Conservation (phyloP, 2,329 filamentous ascomycete genomes). For the Colletotrichum destructivum region DNA sequence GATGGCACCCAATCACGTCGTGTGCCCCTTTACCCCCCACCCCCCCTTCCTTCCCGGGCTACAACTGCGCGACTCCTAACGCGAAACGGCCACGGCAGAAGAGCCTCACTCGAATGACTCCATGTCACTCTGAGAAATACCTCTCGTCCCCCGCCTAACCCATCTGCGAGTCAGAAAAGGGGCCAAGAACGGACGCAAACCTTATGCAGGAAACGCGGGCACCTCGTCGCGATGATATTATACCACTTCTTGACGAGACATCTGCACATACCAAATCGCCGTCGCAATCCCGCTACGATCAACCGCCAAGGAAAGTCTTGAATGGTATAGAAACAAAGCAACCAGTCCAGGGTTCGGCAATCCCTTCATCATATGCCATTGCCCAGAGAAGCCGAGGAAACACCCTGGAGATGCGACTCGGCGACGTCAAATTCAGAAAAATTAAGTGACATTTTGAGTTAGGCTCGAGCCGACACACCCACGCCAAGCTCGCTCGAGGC, state of each 20-base stretch:
- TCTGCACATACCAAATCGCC: slow-evolving; percentile 11
- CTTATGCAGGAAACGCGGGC: slow-evolving; percentile 4
- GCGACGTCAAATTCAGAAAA: neutral
- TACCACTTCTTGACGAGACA: neutral
- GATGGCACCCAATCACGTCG: slow-evolving; percentile 23
- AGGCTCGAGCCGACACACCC: slow-evolving; percentile 24
- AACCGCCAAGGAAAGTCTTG: slow-evolving; percentile 9
- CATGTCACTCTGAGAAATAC: neutral
- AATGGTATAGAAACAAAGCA: neutral
- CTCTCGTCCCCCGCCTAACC: neutral
- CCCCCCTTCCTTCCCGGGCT: neutral
- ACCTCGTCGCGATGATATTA: slow-evolving; percentile 27
- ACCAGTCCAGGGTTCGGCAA: neutral
- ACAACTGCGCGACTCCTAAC: slow-evolving; percentile 1
- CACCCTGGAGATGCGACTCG: neutral
- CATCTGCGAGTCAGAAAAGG: slow-evolving; percentile 18
- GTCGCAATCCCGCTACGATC: neutral
- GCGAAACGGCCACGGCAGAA: slow-evolving; percentile 28
- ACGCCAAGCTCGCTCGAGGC: slow-evolving; percentile 2
- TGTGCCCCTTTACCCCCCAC: neutral
- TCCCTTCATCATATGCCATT: too few species aligned
- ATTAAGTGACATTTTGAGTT: slow-evolving; percentile 25
- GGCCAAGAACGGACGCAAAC: neutral
- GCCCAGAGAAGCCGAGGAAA: neutral
- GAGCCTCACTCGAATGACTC: slow-evolving; percentile 18